These are phyloP conservation scores for Telopea speciosissima DNA, from an alignment of 177 flowering plant genomes.

Conservation along the genomic window DNA sequence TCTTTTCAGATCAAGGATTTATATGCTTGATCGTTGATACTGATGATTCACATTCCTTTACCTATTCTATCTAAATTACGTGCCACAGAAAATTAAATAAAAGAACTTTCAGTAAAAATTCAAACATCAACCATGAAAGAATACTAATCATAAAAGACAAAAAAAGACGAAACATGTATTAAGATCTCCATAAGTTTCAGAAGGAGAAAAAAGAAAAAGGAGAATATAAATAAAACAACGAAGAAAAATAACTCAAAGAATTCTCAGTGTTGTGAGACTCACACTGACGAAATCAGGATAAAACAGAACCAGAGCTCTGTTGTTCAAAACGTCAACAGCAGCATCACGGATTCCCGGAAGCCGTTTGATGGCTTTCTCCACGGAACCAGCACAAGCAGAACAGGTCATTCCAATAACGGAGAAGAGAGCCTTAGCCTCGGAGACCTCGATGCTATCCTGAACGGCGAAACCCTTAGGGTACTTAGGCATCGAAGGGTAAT, in stretches of 20 bases:
- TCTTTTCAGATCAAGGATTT: no score
- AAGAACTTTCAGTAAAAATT: no score
- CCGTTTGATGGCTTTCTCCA: constrained; percentile 68
- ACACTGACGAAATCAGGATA: constrained; percentile 56
- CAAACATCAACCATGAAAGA: background rate
- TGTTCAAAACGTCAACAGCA: constrained; percentile 61
- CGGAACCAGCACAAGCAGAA: constrained; percentile 81
- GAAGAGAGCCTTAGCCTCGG: constrained; percentile 45
- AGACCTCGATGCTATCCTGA: constrained; percentile 17
- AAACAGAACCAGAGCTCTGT: constrained; percentile 53
- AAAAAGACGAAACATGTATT: no score
- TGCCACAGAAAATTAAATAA: no score
- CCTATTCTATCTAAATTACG: no score
- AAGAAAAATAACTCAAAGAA: background rate
- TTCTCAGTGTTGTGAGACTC: constrained; percentile 16
- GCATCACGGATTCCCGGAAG: constrained; percentile 71
- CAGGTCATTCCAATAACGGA: constrained; percentile 73
- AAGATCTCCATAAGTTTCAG: no score
- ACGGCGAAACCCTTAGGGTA: constrained; percentile 29
- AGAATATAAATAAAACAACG: background rate
- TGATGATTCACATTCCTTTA: no score
- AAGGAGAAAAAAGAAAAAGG: background rate
- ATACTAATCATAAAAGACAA: background rate
- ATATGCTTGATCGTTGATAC: no score
- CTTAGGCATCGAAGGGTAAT: constrained; percentile 47